These are phyloP conservation scores for Ascochyta viciae-villosae DNA, from an alignment of 2,329 filamentous ascomycete species.

Conservation along the genomic window DNA sequence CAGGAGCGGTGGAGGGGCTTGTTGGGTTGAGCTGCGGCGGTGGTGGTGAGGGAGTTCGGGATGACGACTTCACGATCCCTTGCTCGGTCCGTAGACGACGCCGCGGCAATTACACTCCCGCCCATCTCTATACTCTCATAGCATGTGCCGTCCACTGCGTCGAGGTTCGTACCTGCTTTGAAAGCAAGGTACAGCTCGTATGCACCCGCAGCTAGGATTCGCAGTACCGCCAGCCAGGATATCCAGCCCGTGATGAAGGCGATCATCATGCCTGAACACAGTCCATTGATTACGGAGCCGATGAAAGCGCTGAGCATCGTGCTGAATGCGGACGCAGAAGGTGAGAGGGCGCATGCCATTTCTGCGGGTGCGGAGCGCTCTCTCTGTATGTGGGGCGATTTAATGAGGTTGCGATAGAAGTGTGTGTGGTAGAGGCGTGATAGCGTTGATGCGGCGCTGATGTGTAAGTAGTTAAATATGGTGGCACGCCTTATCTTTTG, in stretches of 20 bases:
- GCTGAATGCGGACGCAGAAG: constrained; percentile 3
- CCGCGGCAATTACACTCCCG: no score
- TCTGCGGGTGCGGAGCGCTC: neutral
- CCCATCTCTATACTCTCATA: neutral
- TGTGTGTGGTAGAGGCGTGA: no score
- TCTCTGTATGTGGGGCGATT: no score
- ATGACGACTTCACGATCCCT: no score
- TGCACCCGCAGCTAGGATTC: neutral
- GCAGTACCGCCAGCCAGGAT: constrained; percentile 1
- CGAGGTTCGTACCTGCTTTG: neutral
- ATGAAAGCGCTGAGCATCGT: constrained; percentile 4
- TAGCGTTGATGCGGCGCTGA: no score
- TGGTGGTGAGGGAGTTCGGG: neutral
- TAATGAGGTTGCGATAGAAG: no score
- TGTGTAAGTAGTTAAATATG: neutral
- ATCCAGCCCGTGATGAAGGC: constrained; percentile 6
- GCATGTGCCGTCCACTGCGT: neutral
- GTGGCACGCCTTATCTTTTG: neutral
- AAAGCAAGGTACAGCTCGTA: neutral
- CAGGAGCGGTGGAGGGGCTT: neutral
- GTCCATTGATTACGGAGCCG: constrained; percentile 4
- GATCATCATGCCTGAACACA: constrained; percentile 1
- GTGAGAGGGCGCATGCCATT: constrained; percentile 4
- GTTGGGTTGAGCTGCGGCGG: neutral
- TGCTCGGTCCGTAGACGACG: no score